Evolutionary conservation across 768 basidiomycete genomes (phyloP).

Genomic region (Rhizopogon roseolus): DNA sequence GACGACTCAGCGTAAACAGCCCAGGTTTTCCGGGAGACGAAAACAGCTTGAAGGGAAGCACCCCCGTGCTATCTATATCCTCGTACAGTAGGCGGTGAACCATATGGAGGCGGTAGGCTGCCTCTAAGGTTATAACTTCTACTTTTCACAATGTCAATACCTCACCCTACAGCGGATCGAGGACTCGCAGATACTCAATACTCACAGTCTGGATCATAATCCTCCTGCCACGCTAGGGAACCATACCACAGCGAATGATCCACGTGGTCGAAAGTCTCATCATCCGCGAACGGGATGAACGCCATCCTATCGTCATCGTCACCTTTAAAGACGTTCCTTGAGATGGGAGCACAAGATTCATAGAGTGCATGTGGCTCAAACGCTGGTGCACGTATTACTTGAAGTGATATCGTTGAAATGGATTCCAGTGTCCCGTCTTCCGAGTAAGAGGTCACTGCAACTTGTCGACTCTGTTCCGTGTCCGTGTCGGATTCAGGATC

Average conservation of each 20-base stretch:
- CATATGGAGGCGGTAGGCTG: constrained; percentile 36
- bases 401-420: not conserved
- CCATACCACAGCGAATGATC: constrained; percentile 38
- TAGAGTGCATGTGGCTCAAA: constrained; percentile 37
- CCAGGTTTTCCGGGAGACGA: constrained; percentile 20
- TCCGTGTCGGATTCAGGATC: not conserved
- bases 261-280: constrained; percentile 42
- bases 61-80: constrained; percentile 42
- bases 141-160: constrained; percentile 21
- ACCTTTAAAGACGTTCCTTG: constrained; percentile 43
- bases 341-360: constrained; percentile 50
- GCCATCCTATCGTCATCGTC: constrained; percentile 55
- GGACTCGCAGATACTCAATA: not conserved
- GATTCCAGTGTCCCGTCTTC: not conserved
- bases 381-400: not conserved
- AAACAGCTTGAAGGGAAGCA: constrained; percentile 39
- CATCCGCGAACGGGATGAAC: constrained; percentile 63
- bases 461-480: not conserved
- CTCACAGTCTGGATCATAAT: constrained; percentile 39
- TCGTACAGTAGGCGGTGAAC: constrained; percentile 33
- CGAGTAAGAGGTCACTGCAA: not conserved
- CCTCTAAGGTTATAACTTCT: constrained; percentile 48
- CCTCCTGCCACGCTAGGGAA: constrained; percentile 46
- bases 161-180: not conserved
- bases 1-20: constrained; percentile 17